Evolutionary conservation across 495 filamentous ascomycete species (phyloP).

Genomic region (Hypoxylon subgilvum): DNA sequence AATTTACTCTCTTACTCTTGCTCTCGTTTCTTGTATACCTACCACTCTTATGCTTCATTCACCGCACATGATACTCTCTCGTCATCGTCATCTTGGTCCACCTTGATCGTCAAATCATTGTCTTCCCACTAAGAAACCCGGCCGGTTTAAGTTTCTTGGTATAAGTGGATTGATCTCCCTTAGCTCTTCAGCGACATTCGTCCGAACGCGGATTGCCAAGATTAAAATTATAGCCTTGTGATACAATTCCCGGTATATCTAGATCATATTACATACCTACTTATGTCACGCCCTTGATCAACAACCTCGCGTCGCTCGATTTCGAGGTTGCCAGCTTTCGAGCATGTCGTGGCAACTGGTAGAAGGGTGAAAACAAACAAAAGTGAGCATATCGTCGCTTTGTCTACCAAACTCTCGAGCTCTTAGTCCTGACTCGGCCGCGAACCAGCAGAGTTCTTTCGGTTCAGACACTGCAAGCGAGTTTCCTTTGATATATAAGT

Average conservation of each 20-base stretch:
- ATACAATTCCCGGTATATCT: constrained; percentile 29
- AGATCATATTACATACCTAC: constrained; percentile 8
- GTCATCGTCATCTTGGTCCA: constrained; percentile 13
- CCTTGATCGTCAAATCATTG: constrained; percentile 18
- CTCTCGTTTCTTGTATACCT: background rate
- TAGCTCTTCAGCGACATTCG: constrained; percentile 22
- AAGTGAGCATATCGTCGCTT: constrained; percentile 15
- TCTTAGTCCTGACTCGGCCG: constrained; percentile 4
- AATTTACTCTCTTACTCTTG: background rate
- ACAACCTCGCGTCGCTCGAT: constrained; percentile 10
- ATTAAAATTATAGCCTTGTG: constrained; percentile 18
- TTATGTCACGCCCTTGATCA: constrained; percentile 22
- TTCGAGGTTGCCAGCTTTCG: constrained; percentile 12
- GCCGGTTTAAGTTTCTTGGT: constrained; percentile 21
- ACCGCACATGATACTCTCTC: background rate
- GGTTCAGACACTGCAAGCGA: constrained; percentile 11
- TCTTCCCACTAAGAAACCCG: constrained; percentile 2
- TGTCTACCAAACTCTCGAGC: background rate
- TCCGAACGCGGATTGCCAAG: constrained; percentile 31
- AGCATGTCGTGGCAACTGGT: constrained; percentile 28
- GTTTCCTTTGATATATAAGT: constrained; percentile 8
- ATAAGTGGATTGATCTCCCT: constrained; percentile 28
- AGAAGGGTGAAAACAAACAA: background rate
- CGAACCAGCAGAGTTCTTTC: constrained; percentile 14
- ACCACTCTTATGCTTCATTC: background rate